Evolutionary conservation across 345 rosid genomes (phyloP).

Genomic region (Eucalyptus tenuipes): DNA sequence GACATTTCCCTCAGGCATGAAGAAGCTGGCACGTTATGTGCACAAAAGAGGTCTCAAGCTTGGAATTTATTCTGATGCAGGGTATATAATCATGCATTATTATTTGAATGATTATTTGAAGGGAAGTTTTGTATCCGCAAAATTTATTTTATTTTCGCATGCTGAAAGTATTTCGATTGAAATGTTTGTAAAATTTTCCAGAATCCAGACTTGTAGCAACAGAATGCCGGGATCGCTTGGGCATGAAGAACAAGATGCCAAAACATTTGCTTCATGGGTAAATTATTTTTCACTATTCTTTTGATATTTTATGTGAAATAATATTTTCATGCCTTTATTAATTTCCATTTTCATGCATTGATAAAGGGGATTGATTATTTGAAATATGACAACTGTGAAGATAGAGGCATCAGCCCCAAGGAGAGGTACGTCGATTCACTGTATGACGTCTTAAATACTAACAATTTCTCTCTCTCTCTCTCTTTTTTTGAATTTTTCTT

Average conservation of each 20-base stretch:
- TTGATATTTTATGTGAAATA: neutral
- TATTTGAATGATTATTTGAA: neutral
- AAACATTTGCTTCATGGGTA: constrained; percentile 14
- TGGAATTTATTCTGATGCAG: constrained; percentile 44
- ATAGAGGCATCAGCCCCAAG: constrained; percentile 22
- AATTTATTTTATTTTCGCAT: neutral
- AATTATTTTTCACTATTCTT: neutral
- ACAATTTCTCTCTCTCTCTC: neutral
- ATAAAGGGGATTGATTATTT: constrained; percentile 39
- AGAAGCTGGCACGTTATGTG: constrained; percentile 32
- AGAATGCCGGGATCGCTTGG: constrained; percentile 53
- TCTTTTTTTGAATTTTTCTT: neutral
- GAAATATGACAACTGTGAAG: constrained; percentile 47
- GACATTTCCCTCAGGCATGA: constrained; percentile 37
- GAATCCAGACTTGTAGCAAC: constrained; percentile 44
- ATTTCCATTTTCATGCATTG: neutral
- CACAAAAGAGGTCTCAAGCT: constrained; percentile 35
- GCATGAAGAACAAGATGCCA: constrained; percentile 43
- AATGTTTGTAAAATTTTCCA: neutral
- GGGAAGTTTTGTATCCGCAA: neutral
- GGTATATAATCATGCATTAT: constrained; percentile 7
- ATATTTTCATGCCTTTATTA: neutral
- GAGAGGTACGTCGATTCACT: constrained; percentile 9
- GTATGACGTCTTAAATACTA: neutral
- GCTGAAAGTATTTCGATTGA: neutral